These are phyloP conservation scores for Nannizziopsis arthrosporioides DNA, from an alignment of 2,329 filamentous ascomycete genomes.

Conservation along the genomic window DNA sequence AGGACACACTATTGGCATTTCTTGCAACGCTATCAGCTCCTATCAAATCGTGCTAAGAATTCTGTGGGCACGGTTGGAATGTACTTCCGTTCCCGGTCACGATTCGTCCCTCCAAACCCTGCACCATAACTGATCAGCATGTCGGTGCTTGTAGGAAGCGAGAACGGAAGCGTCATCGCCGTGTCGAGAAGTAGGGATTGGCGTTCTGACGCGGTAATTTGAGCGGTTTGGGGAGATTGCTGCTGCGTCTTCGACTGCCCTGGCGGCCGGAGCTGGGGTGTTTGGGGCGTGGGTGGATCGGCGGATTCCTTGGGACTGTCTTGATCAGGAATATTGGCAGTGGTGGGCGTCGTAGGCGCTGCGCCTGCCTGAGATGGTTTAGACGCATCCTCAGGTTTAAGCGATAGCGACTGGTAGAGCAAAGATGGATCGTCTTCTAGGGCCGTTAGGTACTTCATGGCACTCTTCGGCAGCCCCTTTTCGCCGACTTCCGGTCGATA, in stretches of 20 bases:
- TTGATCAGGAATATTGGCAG: neutral
- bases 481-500: conserved; percentile 93
- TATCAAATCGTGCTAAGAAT: conserved; percentile 77
- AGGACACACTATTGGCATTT: too few relatives aligned
- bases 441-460: conserved; percentile 71
- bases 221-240: conserved; percentile 11
- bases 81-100: conserved; percentile 86
- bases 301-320: neutral
- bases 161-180: conserved; percentile 84
- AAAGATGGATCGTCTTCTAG: conserved; percentile 64
- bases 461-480: conserved; percentile 77
- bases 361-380: conserved; percentile 17
- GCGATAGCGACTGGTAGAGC: conserved; percentile 27
- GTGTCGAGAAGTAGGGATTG: conserved; percentile 63
- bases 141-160: conserved; percentile 88
- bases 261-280: conserved; percentile 7
- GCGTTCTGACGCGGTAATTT: conserved; percentile 13
- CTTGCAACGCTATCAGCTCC: conserved; percentile 17
- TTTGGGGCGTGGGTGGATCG: conserved; percentile 11
- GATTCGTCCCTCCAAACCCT: conserved; percentile 83
- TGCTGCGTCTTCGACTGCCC: neutral
- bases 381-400: conserved; percentile 23
- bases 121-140: conserved; percentile 95
- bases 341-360: neutral
- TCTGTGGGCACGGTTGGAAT: conserved; percentile 90